Evolutionary conservation across 108 stramenopile genomes (phyloP).

Genomic region (Cyclotella cryptica): DNA sequence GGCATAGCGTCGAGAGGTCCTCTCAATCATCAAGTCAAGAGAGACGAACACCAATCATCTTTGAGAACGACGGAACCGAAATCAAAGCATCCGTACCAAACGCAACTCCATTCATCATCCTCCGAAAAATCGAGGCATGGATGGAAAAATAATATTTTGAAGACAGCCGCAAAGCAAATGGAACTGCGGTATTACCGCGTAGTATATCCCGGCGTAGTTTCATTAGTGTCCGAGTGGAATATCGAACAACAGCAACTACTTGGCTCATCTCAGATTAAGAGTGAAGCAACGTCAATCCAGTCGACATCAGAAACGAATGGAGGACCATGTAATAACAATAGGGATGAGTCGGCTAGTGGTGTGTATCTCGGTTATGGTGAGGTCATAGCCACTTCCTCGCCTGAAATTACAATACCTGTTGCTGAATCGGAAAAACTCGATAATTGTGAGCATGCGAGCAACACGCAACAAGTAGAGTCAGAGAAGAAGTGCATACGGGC

Average conservation of each 20-base stretch:
- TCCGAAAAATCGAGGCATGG: not conserved
- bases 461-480: not conserved
- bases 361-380: slow-evolving; percentile 80
- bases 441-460: not conserved
- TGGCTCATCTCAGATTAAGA: not conserved
- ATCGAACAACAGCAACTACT: not conserved
- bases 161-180: slow-evolving; percentile 1
- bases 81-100: too few species aligned
- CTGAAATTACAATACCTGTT: slow-evolving; percentile 35
- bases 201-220: slow-evolving; percentile 69
- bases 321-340: not conserved
- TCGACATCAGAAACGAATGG: not conserved
- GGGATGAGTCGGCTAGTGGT: slow-evolving; percentile 30
- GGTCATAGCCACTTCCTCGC: slow-evolving; percentile 55
- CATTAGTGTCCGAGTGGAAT: slow-evolving; percentile 52
- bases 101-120: not conserved
- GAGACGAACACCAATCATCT: not conserved
- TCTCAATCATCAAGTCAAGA: not conserved
- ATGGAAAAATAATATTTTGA: not conserved
- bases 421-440: not conserved
- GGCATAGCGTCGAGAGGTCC: not conserved
- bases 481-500: slow-evolving; percentile 26
- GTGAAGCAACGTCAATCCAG: not conserved
- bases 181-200: slow-evolving; percentile 72
- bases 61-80: too few species aligned